Evolutionary conservation across 164 flowering plant genomes (phyloP).

Genomic region (Berberis vulgaris): DNA sequence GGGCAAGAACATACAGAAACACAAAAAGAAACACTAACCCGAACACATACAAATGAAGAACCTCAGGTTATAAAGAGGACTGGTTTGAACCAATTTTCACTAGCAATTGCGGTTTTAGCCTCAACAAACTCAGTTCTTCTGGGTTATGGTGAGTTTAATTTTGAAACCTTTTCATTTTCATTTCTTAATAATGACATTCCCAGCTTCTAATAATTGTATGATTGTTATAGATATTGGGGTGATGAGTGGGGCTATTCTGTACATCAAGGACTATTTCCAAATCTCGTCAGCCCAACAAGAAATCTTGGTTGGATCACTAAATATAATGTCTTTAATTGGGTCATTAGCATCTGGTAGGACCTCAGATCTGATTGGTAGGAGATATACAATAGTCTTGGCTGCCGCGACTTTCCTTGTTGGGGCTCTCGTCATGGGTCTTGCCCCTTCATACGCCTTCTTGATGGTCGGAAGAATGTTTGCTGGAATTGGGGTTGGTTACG

Average conservation of each 20-base stretch:
- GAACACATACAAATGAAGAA: too few species aligned
- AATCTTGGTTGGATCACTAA: conserved; percentile 54
- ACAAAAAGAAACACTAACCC: too few species aligned
- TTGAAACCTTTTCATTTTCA: neutral
- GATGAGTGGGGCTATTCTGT: conserved; percentile 81
- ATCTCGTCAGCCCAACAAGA: conserved; percentile 44
- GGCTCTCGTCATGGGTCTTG: conserved; percentile 72
- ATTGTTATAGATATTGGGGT: conserved; percentile 66
- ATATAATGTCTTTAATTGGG: conserved; percentile 58
- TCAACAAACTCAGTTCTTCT: conserved; percentile 60
- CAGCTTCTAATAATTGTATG: neutral
- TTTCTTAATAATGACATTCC: too few species aligned
- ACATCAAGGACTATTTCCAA: conserved; percentile 43
- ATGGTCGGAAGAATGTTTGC: conserved; percentile 61
- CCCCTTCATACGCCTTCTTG: conserved; percentile 45
- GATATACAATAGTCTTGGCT: conserved; percentile 67
- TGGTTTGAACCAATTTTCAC: conserved; percentile 35
- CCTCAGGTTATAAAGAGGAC: neutral
- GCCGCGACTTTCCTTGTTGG: conserved; percentile 61
- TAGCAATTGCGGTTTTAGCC: conserved; percentile 48
- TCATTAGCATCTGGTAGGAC: conserved; percentile 69
- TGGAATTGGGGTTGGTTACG: conserved; percentile 79
- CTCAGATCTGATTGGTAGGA: conserved; percentile 74
- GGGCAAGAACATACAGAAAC: too few species aligned
- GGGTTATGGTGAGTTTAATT: conserved; percentile 51